Conservation (phyloP, 177 flowering plant species). For the Telopea speciosissima region DNA sequence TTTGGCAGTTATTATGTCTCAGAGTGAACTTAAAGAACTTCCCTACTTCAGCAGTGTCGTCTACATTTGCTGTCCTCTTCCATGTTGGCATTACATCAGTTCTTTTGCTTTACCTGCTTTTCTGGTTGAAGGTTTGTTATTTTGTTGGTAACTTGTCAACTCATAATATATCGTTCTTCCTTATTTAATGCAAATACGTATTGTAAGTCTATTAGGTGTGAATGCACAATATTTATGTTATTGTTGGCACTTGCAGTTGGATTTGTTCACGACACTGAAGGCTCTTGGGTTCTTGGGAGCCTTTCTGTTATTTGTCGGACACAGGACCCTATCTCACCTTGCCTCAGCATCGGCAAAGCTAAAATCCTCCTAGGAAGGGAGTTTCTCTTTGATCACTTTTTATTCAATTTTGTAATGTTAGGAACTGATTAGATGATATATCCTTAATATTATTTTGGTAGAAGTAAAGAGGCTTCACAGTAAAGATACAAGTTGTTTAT, state of each 20-base stretch:
- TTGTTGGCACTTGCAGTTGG: constrained; percentile 45
- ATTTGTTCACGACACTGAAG: constrained; percentile 88
- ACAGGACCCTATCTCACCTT: constrained; percentile 72
- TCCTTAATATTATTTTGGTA: background rate
- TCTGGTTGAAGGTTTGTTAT: constrained; percentile 84
- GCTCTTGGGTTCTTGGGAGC: constrained; percentile 61
- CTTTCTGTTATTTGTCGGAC: constrained; percentile 77
- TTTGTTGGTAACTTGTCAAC: background rate
- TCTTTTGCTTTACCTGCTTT: constrained; percentile 63
- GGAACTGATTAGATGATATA: too few relatives aligned
- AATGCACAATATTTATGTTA: background rate
- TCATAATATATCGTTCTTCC: background rate
- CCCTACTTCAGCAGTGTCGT: constrained; percentile 63
- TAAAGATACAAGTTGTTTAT: background rate
- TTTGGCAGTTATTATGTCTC: constrained; percentile 54
- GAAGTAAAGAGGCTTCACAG: background rate
- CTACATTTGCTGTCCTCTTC: constrained; percentile 73
- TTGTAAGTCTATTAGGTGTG: background rate
- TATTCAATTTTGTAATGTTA: constrained; percentile 3
- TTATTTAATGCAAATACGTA: background rate
- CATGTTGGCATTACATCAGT: constrained; percentile 80
- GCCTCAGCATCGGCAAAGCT: constrained; percentile 73
- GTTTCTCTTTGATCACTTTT: background rate
- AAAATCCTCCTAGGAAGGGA: constrained; percentile 53
- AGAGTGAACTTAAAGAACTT: constrained; percentile 83